Base-by-base conservation (phyloP, 73 alveolate genomes). In the Paramecium sexaurelia region DNA sequence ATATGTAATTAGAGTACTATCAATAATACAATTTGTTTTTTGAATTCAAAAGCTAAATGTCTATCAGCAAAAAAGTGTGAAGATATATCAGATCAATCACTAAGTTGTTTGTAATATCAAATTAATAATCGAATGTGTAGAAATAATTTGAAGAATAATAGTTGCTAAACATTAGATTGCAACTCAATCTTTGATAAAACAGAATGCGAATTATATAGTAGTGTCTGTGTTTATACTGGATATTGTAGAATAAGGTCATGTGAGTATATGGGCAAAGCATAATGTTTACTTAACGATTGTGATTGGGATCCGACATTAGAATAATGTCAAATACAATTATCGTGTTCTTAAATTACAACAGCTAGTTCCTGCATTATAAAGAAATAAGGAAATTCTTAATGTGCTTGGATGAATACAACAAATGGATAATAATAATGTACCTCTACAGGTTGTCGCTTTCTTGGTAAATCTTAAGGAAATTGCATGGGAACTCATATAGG, bases 401-500 rank as follows among this genome's bases (percentile, higher is more conserved):
- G 85, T 67, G 85, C 85, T 27, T 67, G 85, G 85, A 7, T 67
- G 4, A 1, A 3, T 3, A 32, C 41, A 7, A 22, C 24, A n/a
- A 9, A 13, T 67, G 41, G 55, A 67, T 5, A n/a, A 27, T 5
- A 22, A 6, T 26, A 5, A 27, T 67, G 85, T 26, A 32, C 51
- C 9, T 15, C 41, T 67, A 67, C 41, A 22, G 85, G 85, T 27
- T 67, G 85, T 67, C 41, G 88, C 9, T 75, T 10, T 75, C 29
- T 75, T 19, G 88, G 69, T 37, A 10, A 9, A 75, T 29, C 57
- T 26, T 75, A 75, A 37, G 57, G 39, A 35, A 35, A 20, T 19
- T 75, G 88, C 27, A 40, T 37, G 35, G 88, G 88, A 35, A 75
- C 43, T 24, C 43, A 33, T 15, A 75, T 40, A 8, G 88, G 67